These are phyloP conservation scores for Chlamydomonas sphaeroides DNA, from an alignment of 139 green algal species.

Conservation along the genomic window DNA sequence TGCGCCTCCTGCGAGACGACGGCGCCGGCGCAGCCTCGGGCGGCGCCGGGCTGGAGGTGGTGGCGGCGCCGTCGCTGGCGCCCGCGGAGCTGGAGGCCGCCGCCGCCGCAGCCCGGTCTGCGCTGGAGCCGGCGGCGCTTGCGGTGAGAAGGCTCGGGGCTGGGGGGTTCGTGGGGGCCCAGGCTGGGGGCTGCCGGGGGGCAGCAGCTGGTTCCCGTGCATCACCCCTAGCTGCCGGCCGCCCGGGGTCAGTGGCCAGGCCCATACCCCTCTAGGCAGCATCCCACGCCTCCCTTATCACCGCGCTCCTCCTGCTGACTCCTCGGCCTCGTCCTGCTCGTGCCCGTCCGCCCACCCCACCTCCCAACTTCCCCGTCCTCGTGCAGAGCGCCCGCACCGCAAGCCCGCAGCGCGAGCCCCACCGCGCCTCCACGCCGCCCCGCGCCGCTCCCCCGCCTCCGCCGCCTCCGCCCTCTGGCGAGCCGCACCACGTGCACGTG, in stretches of 20 bases:
- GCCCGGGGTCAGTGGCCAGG: too few species aligned
- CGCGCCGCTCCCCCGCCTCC: not conserved
- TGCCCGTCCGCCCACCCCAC: not conserved
- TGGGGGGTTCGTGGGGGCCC: not conserved
- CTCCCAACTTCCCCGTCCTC: not conserved
- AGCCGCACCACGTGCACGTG: not conserved
- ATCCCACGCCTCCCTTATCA: too few species aligned
- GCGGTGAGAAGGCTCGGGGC: not conserved
- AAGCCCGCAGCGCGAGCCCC: too few species aligned
- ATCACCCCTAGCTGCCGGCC: not conserved
- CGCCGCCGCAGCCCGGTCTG: not conserved
- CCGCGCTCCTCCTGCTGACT: too few species aligned
- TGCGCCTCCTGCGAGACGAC: not conserved
- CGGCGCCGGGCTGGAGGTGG: not conserved
- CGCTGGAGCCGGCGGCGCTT: not conserved
- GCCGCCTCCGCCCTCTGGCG: not conserved
- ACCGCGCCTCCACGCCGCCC: not conserved
- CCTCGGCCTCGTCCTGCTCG: too few species aligned
- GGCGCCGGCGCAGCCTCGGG: not conserved
- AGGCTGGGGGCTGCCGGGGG: not conserved
- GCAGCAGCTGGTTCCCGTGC: not conserved
- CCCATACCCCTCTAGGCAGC: too few species aligned
- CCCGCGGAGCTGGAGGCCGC: constrained; percentile 17
- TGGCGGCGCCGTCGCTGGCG: constrained; percentile 9
- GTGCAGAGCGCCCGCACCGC: not conserved